A percentile compares a stretch with the other conserved stretches of the same genome.
Conservation (phyloP, 805 yeast genomes). For the Schwanniomyces pseudopolymorphus region DNA sequence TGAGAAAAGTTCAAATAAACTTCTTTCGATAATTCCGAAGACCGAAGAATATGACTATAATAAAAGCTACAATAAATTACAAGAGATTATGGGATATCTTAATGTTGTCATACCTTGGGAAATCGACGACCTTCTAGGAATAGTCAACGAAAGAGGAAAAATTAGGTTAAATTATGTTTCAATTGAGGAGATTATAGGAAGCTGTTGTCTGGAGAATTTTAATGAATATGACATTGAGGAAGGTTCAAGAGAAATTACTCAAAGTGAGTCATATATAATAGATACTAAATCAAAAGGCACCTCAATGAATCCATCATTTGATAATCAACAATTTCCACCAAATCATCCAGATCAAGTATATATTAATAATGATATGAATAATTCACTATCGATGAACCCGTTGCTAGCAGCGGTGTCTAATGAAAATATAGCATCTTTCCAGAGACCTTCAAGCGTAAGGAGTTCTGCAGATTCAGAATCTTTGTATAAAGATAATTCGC, state of each 20-base stretch:
- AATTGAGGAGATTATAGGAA: slow-evolving; percentile 59
- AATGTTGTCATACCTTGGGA: slow-evolving; percentile 60
- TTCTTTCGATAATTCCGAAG: slow-evolving; percentile 10
- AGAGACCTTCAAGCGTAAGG: not conserved
- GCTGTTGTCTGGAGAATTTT: slow-evolving; percentile 50
- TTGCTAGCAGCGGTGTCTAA: not conserved
- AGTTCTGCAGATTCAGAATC: not conserved
- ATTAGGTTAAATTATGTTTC: slow-evolving; percentile 50
- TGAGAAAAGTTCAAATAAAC: slow-evolving; percentile 9
- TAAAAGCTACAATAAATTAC: slow-evolving; percentile 42
- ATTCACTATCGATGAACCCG: not conserved
- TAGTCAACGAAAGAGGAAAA: slow-evolving; percentile 44
- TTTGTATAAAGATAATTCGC: not conserved
- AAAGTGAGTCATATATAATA: not conserved
- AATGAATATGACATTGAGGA: not conserved
- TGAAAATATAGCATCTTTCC: not conserved
- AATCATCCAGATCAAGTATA: not conserved
- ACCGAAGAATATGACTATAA: slow-evolving; percentile 15
- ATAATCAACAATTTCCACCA: not conserved
- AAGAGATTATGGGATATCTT: slow-evolving; percentile 45
- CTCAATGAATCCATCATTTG: not conserved
- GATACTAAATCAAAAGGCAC: not conserved
- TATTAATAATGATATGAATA: not conserved
- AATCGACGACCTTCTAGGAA: slow-evolving; percentile 50
- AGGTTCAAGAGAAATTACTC: not conserved